These are phyloP conservation scores for Daldinia bambusicola DNA, from an alignment of 495 filamentous ascomycete species.

Conservation along the genomic window DNA sequence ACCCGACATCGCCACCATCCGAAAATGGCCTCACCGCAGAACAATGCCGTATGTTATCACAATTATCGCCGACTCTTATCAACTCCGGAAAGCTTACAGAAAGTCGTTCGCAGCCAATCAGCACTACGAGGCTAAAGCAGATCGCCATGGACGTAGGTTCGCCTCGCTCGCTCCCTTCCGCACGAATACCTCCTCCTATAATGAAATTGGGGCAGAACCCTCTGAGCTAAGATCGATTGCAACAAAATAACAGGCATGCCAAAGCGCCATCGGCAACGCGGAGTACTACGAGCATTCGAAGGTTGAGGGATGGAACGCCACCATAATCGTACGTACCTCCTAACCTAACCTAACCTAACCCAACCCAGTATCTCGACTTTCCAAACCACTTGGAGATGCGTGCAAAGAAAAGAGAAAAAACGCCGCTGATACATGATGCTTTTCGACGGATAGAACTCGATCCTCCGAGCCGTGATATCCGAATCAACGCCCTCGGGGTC, in stretches of 20 bases:
- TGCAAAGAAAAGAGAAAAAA: too few relatives aligned
- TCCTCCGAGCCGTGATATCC: slow-evolving; percentile 85
- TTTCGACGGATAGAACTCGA: slow-evolving; percentile 69
- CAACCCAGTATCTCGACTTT: too few relatives aligned
- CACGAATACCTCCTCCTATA: background rate
- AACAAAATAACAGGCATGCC: slow-evolving; percentile 73
- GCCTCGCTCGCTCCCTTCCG: slow-evolving; percentile 17
- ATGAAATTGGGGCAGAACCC: background rate
- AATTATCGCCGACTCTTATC: background rate
- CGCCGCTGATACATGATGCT: too few relatives aligned
- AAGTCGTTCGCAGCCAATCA: slow-evolving; percentile 70
- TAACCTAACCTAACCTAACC: too few relatives aligned
- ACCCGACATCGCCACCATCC: slow-evolving; percentile 9
- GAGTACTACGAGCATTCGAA: slow-evolving; percentile 83
- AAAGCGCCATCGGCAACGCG: slow-evolving; percentile 73
- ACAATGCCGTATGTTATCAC: slow-evolving; percentile 45
- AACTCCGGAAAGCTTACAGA: slow-evolving; percentile 25
- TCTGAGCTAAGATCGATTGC: slow-evolving; percentile 37
- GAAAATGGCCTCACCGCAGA: slow-evolving; percentile 47
- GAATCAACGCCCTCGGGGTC: slow-evolving; percentile 73
- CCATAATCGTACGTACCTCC: slow-evolving; percentile 94
- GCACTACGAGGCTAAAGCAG: slow-evolving; percentile 78
- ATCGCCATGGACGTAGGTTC: slow-evolving; percentile 81
- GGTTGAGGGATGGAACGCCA: slow-evolving; percentile 85
- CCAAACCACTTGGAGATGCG: too few relatives aligned